phyloP scores from a whole-genome alignment of 2,329 filamentous ascomycete genomes.

The Aspergillus latus region DNA sequence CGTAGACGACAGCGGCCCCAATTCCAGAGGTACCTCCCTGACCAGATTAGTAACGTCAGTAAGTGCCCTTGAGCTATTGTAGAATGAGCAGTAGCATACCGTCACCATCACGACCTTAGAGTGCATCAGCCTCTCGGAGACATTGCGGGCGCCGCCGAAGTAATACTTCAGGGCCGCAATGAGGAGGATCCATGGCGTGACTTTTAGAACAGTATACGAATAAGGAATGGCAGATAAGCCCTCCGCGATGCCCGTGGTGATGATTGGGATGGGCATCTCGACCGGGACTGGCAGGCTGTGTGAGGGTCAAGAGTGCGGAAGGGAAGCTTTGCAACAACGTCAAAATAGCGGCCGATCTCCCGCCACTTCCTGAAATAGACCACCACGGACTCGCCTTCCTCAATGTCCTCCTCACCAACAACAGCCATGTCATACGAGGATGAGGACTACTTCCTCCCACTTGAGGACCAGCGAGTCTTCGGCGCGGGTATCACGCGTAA shows the following conservation, averaged over 20 bases:
- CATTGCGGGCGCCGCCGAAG: constrained; percentile 72
- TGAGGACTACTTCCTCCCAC: constrained; percentile 55
- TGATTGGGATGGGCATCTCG: constrained; percentile 62
- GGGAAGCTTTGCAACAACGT: constrained; percentile 4
- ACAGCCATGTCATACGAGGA: constrained; percentile 50
- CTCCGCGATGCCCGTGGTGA: constrained; percentile 54
- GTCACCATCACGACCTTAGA: constrained; percentile 93
- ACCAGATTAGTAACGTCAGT: background rate
- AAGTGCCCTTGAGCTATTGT: background rate
- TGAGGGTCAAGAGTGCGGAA: background rate
- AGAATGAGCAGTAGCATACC: constrained; percentile 47
- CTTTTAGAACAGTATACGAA: constrained; percentile 53
- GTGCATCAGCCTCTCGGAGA: constrained; percentile 80
- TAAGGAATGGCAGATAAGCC: constrained; percentile 57
- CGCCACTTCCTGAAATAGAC: constrained; percentile 15
- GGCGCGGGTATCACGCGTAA: constrained; percentile 64
- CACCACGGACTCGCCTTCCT: background rate
- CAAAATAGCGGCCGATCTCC: constrained; percentile 26
- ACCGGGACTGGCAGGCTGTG: constrained; percentile 4
- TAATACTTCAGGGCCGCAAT: constrained; percentile 69
- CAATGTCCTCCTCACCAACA: background rate
- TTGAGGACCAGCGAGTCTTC: constrained; percentile 60
- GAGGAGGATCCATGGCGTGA: constrained; percentile 52
- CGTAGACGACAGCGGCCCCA: constrained; percentile 71
- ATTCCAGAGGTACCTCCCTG: constrained; percentile 89